Evolutionary conservation across 208 protist genomes (phyloP).

Genomic region (Crithidia thermophila): DNA sequence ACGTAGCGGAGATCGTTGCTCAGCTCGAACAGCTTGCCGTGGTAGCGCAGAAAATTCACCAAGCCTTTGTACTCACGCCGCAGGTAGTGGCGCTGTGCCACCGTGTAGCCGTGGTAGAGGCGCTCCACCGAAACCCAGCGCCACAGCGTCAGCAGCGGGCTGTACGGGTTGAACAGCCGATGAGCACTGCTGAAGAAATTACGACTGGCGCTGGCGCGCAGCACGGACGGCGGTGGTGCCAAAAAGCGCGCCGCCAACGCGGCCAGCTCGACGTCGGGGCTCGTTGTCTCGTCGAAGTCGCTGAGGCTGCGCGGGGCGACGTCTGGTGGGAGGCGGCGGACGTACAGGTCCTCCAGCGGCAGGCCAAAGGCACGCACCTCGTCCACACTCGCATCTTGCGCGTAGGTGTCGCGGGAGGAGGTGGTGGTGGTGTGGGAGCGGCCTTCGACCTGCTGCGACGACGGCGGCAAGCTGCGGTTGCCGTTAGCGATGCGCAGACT

Average conservation of each 20-base stretch:
- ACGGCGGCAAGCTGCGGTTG: too few relatives aligned
- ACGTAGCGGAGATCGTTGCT: slow-evolving; percentile 72
- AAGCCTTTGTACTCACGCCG: slow-evolving; percentile 64
- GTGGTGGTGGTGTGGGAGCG: too few relatives aligned
- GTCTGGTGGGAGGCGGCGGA: slow-evolving; percentile 73
- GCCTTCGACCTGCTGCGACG: too few relatives aligned
- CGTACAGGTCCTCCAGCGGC: slow-evolving; percentile 64
- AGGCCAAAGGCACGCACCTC: slow-evolving; percentile 35
- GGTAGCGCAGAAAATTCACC: slow-evolving; percentile 82
- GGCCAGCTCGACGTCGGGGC: slow-evolving; percentile 61
- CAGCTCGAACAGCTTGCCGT: slow-evolving; percentile 84
- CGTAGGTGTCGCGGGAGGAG: neutral
- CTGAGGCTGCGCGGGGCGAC: slow-evolving; percentile 80
- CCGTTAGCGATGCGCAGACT: too few relatives aligned
- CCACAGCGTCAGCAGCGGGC: slow-evolving; percentile 38
- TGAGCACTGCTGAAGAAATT: slow-evolving; percentile 17
- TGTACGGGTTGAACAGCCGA: neutral
- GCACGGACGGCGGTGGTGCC: slow-evolving; percentile 62
- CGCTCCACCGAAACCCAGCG: slow-evolving; percentile 75
- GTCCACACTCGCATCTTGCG: slow-evolving; percentile 20
- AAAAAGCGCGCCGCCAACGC: slow-evolving; percentile 56
- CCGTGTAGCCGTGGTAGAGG: slow-evolving; percentile 64
- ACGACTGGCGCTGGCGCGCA: neutral
- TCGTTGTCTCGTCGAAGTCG: slow-evolving; percentile 61
- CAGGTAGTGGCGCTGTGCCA: slow-evolving; percentile 49